These are phyloP conservation scores for Coemansia furcata DNA, from an alignment of 192 early-diverging fungal genomes.

Conservation along the genomic window DNA sequence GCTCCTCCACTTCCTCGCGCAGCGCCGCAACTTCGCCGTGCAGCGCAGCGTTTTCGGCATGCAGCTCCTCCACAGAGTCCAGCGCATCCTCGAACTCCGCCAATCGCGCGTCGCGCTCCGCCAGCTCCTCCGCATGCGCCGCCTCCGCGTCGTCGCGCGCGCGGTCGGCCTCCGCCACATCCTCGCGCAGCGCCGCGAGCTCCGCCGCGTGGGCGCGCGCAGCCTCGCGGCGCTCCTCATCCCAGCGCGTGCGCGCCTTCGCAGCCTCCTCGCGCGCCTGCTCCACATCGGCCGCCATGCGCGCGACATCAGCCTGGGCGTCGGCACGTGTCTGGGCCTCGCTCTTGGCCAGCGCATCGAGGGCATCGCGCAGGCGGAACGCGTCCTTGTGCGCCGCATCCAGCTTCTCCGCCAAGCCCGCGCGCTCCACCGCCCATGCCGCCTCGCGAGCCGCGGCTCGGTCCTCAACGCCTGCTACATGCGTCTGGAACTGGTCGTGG, in stretches of 20 bases:
- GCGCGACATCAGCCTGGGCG: slow-evolving; percentile 32
- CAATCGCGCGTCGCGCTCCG: slow-evolving; percentile 19
- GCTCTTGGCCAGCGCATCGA: slow-evolving; percentile 30
- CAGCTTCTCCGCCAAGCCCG: slow-evolving; percentile 35
- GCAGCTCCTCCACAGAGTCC: slow-evolving; percentile 15
- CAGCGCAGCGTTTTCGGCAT: slow-evolving; percentile 11
- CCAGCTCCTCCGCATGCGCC: background rate
- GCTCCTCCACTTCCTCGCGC: slow-evolving; percentile 12
- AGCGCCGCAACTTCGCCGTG: slow-evolving; percentile 19
- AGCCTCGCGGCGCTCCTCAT: slow-evolving; percentile 25
- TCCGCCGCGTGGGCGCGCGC: slow-evolving; percentile 19
- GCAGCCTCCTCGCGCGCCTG: slow-evolving; percentile 15
- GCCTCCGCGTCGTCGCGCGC: background rate
- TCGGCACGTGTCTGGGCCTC: slow-evolving; percentile 30
- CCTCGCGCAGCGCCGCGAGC: slow-evolving; percentile 1
- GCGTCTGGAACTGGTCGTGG: slow-evolving; percentile 7
- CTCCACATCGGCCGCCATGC: slow-evolving; percentile 23
- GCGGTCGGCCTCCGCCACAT: background rate
- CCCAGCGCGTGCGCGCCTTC: slow-evolving; percentile 10
- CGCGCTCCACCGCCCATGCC: slow-evolving; percentile 37
- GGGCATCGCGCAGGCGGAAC: slow-evolving; percentile 39
- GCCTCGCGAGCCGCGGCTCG: slow-evolving; percentile 21
- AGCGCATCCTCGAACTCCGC: background rate
- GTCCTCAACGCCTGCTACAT: slow-evolving; percentile 11
- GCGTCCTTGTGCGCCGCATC: slow-evolving; percentile 49